These are phyloP conservation scores for Pigoraptor vietnamica DNA, from an alignment of 78 protist species.

Conservation along the genomic window DNA sequence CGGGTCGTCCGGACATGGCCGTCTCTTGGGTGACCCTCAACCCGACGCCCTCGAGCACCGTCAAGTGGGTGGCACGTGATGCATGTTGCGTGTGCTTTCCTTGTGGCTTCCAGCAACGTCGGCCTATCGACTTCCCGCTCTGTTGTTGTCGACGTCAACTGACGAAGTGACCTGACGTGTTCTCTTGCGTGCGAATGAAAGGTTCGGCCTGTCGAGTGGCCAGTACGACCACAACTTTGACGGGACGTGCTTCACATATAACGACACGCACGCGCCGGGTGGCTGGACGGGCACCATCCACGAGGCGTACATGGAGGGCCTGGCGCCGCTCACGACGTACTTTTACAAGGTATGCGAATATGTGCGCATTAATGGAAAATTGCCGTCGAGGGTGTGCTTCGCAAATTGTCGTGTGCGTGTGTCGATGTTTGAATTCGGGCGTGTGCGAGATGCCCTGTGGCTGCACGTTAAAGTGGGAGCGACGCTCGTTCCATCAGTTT, in stretches of 20 bases:
- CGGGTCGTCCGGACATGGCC: neutral
- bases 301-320: neutral
- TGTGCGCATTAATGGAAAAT: no score
- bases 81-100: neutral
- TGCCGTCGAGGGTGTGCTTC: no score
- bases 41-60: neutral
- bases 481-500: neutral
- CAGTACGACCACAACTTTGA: neutral
- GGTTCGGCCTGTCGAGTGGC: neutral
- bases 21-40: neutral
- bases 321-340: neutral
- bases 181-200: no score
- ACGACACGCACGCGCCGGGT: neutral
- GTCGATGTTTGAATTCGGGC: no score
- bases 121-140: no score
- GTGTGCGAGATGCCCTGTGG: no score
- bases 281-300: neutral
- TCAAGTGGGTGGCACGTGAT: neutral
- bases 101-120: no score
- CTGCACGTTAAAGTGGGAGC: no score
- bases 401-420: no score
- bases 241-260: neutral
- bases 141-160: no score
- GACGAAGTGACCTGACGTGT: no score
- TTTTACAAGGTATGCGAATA: neutral